Conservation (phyloP, 2,329 filamentous ascomycete genomes). For the Aspergillus clavatus region DNA sequence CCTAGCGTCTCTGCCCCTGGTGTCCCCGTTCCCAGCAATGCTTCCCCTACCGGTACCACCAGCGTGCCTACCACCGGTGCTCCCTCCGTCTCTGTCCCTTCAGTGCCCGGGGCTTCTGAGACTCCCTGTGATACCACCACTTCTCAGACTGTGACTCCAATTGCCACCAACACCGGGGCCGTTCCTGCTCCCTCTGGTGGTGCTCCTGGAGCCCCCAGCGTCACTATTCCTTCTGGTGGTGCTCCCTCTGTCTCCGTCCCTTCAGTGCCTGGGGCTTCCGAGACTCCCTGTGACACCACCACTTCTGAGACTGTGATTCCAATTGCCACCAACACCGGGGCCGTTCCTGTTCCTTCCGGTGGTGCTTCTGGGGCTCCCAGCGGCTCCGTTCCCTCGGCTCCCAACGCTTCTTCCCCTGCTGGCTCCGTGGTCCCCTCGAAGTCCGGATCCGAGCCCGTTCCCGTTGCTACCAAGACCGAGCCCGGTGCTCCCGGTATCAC, state of each 20-base stretch:
- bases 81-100: background rate
- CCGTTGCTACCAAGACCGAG: slow-evolving; percentile 9
- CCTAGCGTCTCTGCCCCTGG: background rate
- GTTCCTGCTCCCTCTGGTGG: too few species aligned
- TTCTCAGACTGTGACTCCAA: slow-evolving; percentile 10
- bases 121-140: slow-evolving; percentile 18
- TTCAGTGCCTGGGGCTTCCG: slow-evolving; percentile 8
- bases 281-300: slow-evolving; percentile 18
- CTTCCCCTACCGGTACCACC: background rate
- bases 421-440: too few species aligned
- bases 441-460: background rate
- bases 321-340: slow-evolving; percentile 3
- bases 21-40: too few species aligned
- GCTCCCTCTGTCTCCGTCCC: slow-evolving; percentile 11
- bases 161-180: slow-evolving; percentile 8
- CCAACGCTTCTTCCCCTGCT: slow-evolving; percentile 3
- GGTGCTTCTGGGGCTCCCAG: slow-evolving; percentile 1
- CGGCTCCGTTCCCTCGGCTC: slow-evolving; percentile 9
- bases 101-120: slow-evolving; percentile 4
- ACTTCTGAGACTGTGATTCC: slow-evolving; percentile 11
- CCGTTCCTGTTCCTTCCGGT: slow-evolving; percentile 1
- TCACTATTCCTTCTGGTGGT: too few species aligned
- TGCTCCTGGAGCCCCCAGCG: too few species aligned
- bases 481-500: slow-evolving; percentile 8
- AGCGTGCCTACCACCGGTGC: slow-evolving; percentile 11